phyloP scores from a whole-genome alignment of 179 eudicot species.

The Beta corolliflora region DNA sequence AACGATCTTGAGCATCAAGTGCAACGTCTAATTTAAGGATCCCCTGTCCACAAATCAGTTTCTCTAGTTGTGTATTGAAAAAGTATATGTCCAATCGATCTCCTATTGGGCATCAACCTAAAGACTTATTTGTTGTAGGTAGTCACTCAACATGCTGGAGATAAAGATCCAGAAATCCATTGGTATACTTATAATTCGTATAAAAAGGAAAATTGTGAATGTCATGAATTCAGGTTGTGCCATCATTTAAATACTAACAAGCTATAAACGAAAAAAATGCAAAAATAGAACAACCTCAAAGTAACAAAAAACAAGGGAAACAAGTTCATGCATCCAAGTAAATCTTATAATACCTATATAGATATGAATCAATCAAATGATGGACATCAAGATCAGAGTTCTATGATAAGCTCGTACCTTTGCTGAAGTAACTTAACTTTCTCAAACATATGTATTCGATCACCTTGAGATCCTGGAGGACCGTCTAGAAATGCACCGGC shows the following conservation, averaged over 20 bases:
- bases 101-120: not conserved
- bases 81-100: not conserved
- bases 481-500: slow-evolving; percentile 52
- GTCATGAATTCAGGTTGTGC: not conserved
- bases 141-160: slow-evolving; percentile 1
- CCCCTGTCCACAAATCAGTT: not conserved
- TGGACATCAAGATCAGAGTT: not conserved
- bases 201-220: not conserved
- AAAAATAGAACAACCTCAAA: not conserved
- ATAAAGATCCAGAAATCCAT: not conserved
- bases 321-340: not conserved
- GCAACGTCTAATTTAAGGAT: not conserved
- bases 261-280: not conserved
- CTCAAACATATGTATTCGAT: slow-evolving; percentile 44
- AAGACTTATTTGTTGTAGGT: not conserved
- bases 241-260: not conserved
- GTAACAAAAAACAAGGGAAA: not conserved
- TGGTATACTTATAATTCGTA: not conserved
- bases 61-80: not conserved
- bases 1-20: not conserved
- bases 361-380: not conserved
- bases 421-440: slow-evolving; percentile 77
- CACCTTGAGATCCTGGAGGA: slow-evolving; percentile 32
- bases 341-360: not conserved
- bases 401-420: slow-evolving; percentile 49